phyloP scores from a whole-genome alignment of 164 flowering plant species.

The Magnolia changhungtana region DNA sequence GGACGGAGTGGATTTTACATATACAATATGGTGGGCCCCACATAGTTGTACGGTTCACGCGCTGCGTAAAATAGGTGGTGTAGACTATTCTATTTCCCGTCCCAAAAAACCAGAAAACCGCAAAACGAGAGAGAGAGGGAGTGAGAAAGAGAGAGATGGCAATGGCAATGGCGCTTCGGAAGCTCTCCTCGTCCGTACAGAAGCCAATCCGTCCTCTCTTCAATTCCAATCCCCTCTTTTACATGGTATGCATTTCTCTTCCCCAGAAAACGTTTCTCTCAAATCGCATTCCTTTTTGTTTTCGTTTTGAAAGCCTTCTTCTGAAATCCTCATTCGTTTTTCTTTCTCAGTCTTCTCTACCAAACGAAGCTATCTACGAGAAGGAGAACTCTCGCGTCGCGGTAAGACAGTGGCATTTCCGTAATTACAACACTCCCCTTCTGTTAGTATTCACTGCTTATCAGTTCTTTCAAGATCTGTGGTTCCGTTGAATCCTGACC shows the following conservation, averaged over 20 bases:
- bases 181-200: constrained; percentile 66
- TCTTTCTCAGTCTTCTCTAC: constrained; percentile 64
- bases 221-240: constrained; percentile 50
- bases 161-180: constrained; percentile 89
- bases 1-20: too few relatives aligned
- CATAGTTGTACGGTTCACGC: too few relatives aligned
- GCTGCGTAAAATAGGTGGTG: too few relatives aligned
- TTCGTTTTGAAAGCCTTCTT: neutral
- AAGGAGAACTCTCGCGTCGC: constrained; percentile 62
- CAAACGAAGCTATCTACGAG: constrained; percentile 72
- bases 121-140: constrained; percentile 5
- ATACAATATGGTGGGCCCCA: too few relatives aligned
- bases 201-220: constrained; percentile 64
- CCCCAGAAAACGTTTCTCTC: neutral
- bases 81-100: too few relatives aligned
- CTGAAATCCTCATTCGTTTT: neutral
- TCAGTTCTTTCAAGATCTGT: neutral
- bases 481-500: neutral
- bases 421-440: neutral
- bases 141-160: constrained; percentile 49
- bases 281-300: neutral
- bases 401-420: constrained; percentile 30
- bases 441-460: neutral
- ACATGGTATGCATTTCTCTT: constrained; percentile 44
- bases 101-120: neutral